These are phyloP conservation scores for Botrytis hyacinthi DNA, from an alignment of 2,329 filamentous ascomycete species.

Conservation along the genomic window DNA sequence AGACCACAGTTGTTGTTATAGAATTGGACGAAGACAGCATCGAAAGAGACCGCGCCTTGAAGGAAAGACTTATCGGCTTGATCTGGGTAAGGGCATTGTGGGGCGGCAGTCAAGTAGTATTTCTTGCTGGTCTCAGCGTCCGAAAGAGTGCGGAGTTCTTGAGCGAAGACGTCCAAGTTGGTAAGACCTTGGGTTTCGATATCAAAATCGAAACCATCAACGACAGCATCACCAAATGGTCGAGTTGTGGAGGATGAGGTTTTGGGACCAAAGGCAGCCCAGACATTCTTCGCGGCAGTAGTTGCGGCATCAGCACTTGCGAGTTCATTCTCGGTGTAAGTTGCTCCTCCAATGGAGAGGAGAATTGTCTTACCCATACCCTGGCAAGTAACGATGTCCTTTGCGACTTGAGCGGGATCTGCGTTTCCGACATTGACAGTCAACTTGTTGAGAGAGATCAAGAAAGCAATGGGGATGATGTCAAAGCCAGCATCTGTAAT, in stretches of 20 bases:
- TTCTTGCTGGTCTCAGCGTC: conserved; percentile 45
- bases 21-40: conserved; percentile 43
- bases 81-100: conserved; percentile 66
- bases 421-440: conserved; percentile 20
- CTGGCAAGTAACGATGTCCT: conserved; percentile 21
- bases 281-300: conserved; percentile 60
- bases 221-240: conserved; percentile 62
- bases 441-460: conserved; percentile 15
- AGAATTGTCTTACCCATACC: conserved; percentile 61
- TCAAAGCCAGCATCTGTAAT: conserved; percentile 5
- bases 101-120: conserved; percentile 61
- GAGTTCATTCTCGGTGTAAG: conserved; percentile 68
- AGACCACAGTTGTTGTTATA: conserved; percentile 53
- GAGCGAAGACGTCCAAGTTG: conserved; percentile 17
- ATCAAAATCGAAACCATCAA: conserved; percentile 78
- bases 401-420: conserved; percentile 11
- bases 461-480: conserved; percentile 16
- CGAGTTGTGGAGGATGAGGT: conserved; percentile 49
- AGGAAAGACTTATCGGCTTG: conserved; percentile 55
- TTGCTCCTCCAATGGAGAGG: conserved; percentile 69
- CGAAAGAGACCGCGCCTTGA: conserved; percentile 46
- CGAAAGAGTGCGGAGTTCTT: conserved; percentile 47
- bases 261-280: conserved; percentile 67
- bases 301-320: conserved; percentile 49
- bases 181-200: neutral